Percentiles rank a stretch among this genome's conserved stretches.
Conservation (phyloP, 2,329 filamentous ascomycete genomes). For the Pseudogymnoascus sp. region DNA sequence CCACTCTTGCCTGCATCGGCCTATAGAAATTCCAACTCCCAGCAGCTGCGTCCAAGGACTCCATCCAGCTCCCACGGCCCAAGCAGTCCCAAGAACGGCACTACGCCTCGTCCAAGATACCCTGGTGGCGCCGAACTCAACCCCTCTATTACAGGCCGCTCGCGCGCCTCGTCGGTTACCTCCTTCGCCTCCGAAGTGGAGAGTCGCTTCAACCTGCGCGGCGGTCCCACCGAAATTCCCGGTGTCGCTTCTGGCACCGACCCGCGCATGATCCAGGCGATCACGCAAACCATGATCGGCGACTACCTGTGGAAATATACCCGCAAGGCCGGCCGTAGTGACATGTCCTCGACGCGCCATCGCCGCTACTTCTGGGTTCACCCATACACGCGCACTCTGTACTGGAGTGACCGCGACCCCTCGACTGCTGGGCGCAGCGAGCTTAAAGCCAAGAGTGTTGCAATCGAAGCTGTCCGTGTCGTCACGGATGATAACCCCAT, state of each 20-base stretch:
- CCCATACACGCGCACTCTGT: constrained; percentile 89
- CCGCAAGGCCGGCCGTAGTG: constrained; percentile 80
- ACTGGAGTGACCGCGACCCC: constrained; percentile 92
- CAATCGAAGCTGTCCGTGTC: constrained; percentile 86
- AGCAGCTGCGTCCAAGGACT: neutral
- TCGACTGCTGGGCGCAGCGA: constrained; percentile 69
- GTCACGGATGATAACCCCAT: constrained; percentile 92
- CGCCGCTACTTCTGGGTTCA: constrained; percentile 98
- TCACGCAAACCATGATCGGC: constrained; percentile 99
- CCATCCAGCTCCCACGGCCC: constrained; percentile 44
- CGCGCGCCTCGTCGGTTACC: constrained; percentile 78
- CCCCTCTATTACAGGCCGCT: constrained; percentile 21
- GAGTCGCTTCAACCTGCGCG: constrained; percentile 73
- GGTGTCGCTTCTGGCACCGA: constrained; percentile 71
- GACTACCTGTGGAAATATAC: constrained; percentile 99
- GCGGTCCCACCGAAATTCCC: constrained; percentile 44
- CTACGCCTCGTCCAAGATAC: constrained; percentile 53
- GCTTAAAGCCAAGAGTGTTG: constrained; percentile 76
- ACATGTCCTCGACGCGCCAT: constrained; percentile 83
- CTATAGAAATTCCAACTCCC: constrained; percentile 14
- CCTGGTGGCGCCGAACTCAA: constrained; percentile 34
- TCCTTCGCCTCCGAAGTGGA: constrained; percentile 95
- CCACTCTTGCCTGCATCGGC: constrained; percentile 77
- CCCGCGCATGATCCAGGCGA: constrained; percentile 96
- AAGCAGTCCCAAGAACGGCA: constrained; percentile 48